Base-by-base conservation (phyloP, 371 early-diverging fungal genomes). In the Mortierella sp. region DNA sequence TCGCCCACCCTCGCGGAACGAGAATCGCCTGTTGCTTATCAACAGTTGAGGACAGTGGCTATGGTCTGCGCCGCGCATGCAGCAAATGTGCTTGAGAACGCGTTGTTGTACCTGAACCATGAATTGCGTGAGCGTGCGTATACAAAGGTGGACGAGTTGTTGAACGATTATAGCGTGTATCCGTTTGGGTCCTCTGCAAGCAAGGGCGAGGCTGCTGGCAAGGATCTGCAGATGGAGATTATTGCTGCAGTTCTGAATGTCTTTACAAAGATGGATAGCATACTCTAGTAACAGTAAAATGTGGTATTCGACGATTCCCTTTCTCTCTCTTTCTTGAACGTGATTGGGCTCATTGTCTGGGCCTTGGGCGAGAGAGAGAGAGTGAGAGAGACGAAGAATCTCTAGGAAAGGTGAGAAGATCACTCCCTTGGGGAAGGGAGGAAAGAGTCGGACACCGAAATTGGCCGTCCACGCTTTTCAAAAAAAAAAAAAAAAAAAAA, bases 21-120 rank as follows among this genome's bases (percentile, higher is more conserved):
- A 5, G 79, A 77, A 29, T 76, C 72, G 11, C 83, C 82, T n/a
- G 60, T 79, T 30, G 70, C 60, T 12, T 84, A 83, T 60, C 75
- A 83, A 23, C 67, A 82, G 64, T 82, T 93, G 51, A 84, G 98
- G 64, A 90, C 93, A 1, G 87, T 97, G n/a, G 88, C 93, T 46
- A 91, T 97, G 91, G 93, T 96, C n/a, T 96, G 97, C 74, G 93
- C 96, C 12, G 95, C 98, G 5, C 96, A 96, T 71, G 96, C 98
- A 6, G 98, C 96, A 18, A 96, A 97, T 71, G 98, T 98, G 7
- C 80, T 98, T 45, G 98, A 98, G 81, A 97, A 97, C 81, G 96
- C 97, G 21, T 75, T 98, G 63, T 82, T 91, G 55, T 91, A 91
- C 69, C 84, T 98, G 68, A 90, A 92, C 60, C 93, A 92, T 70